A percentile compares a stretch with the other conserved stretches of the same genome.
phyloP scores from a whole-genome alignment of 1,284 basidiomycete genomes.

The Hemileia vastatrix region DNA sequence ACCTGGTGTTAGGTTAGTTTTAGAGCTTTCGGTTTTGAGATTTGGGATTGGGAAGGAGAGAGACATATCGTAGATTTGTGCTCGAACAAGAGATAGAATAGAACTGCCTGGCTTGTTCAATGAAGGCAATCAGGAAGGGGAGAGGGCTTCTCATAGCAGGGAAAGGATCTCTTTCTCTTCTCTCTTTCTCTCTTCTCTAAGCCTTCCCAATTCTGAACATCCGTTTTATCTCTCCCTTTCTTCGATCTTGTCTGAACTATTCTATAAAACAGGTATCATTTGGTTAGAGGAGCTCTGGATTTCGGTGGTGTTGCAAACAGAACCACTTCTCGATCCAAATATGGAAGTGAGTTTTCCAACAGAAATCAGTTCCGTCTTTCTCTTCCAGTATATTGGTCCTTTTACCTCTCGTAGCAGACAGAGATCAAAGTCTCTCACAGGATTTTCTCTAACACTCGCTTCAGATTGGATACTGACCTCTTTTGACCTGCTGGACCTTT shows the following conservation, averaged over 20 bases:
- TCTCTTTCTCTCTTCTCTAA: not conserved
- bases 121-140: too few relatives aligned
- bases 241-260: not conserved
- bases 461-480: not conserved
- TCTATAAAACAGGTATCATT: constrained; percentile 64
- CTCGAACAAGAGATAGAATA: too few relatives aligned
- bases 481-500: constrained; percentile 30
- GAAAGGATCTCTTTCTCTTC: constrained; percentile 7
- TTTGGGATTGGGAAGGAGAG: too few relatives aligned
- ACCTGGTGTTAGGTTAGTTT: constrained; percentile 77
- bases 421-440: too few relatives aligned
- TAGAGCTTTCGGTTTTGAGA: not conserved
- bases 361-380: too few relatives aligned
- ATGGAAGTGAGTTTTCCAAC: constrained; percentile 70
- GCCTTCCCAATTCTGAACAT: not conserved
- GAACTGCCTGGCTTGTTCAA: too few relatives aligned
- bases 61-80: too few relatives aligned
- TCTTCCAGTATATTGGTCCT: not conserved
- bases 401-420: too few relatives aligned
- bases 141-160: too few relatives aligned
- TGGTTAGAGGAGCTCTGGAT: constrained; percentile 85
- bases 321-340: constrained; percentile 72
- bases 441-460: constrained; percentile 11
- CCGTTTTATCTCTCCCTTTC: not conserved
- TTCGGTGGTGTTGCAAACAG: constrained; percentile 81